Conservation (phyloP, 169 alveolate genomes). For the Blepharisma undulans region DNA sequence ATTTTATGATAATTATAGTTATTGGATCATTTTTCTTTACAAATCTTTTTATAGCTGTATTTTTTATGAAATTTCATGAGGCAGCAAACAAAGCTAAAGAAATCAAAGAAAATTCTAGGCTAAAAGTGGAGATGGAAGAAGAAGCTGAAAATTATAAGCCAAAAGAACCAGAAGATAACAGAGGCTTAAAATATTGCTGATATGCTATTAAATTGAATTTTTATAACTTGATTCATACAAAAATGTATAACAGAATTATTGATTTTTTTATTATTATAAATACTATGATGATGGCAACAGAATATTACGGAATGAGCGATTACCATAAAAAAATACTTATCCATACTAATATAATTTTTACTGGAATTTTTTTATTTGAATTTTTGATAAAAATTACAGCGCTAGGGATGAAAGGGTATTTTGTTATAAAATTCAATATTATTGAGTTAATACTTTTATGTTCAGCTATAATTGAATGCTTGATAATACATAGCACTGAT, state of each 20-base stretch:
- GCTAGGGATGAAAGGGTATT: constrained; percentile 11
- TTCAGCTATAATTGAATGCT: background rate
- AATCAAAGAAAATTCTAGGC: background rate
- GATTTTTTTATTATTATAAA: constrained; percentile 2
- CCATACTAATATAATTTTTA: background rate
- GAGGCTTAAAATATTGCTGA: background rate
- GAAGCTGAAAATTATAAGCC: background rate
- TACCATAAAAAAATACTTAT: background rate
- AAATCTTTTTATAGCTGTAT: constrained; percentile 65
- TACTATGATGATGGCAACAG: constrained; percentile 16
- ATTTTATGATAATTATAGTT: constrained; percentile 45
- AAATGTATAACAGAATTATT: background rate
- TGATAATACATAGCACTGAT: background rate
- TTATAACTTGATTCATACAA: background rate
- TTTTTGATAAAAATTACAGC: background rate
- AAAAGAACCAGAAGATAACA: background rate
- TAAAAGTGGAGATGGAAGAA: background rate
- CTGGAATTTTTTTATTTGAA: constrained; percentile 7
- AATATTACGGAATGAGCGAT: background rate
- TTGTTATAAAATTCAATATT: constrained; percentile 36
- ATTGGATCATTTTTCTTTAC: constrained; percentile 65
- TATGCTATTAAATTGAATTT: background rate
- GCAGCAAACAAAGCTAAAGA: background rate
- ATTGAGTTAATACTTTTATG: constrained; percentile 40
- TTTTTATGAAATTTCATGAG: constrained; percentile 44